Evolutionary conservation across 2,329 filamentous ascomycete genomes (phyloP).

Genomic region (Uncinocarpus reesii): DNA sequence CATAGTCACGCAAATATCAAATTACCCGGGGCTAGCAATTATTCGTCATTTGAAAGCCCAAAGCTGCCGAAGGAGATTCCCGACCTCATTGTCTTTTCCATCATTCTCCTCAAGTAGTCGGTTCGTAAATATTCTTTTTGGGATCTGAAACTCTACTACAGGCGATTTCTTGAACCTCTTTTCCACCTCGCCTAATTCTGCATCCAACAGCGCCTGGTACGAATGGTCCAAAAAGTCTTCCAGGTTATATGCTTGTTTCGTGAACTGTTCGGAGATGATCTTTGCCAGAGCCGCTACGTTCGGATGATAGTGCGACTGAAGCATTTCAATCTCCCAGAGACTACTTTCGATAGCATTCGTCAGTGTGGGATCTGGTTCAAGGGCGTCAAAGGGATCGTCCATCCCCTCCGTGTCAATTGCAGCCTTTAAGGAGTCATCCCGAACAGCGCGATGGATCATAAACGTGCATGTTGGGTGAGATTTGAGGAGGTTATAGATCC

Average conservation of each 20-base stretch:
- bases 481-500: slow-evolving; percentile 90
- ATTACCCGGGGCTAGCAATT: too few species aligned
- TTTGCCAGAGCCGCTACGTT: slow-evolving; percentile 90
- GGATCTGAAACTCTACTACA: slow-evolving; percentile 88
- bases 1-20: too few species aligned
- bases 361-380: slow-evolving; percentile 71
- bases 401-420: slow-evolving; percentile 47
- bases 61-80: slow-evolving; percentile 28
- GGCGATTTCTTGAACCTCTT: slow-evolving; percentile 78
- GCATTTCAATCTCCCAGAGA: slow-evolving; percentile 85
- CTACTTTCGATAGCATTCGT: slow-evolving; percentile 84
- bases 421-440: neutral
- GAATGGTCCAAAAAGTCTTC: slow-evolving; percentile 96
- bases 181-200: slow-evolving; percentile 53
- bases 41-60: slow-evolving; percentile 26
- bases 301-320: slow-evolving; percentile 90
- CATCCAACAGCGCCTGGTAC: slow-evolving; percentile 65
- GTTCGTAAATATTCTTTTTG: slow-evolving; percentile 62
- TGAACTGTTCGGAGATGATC: slow-evolving; percentile 94
- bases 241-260: slow-evolving; percentile 86
- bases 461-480: slow-evolving; percentile 84
- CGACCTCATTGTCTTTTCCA: slow-evolving; percentile 31
- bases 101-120: slow-evolving; percentile 33
- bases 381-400: slow-evolving; percentile 65
- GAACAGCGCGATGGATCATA: slow-evolving; percentile 71